These are phyloP conservation scores for Thymus quinquecostatus DNA, from an alignment of 257 asterid species.

Conservation along the genomic window DNA sequence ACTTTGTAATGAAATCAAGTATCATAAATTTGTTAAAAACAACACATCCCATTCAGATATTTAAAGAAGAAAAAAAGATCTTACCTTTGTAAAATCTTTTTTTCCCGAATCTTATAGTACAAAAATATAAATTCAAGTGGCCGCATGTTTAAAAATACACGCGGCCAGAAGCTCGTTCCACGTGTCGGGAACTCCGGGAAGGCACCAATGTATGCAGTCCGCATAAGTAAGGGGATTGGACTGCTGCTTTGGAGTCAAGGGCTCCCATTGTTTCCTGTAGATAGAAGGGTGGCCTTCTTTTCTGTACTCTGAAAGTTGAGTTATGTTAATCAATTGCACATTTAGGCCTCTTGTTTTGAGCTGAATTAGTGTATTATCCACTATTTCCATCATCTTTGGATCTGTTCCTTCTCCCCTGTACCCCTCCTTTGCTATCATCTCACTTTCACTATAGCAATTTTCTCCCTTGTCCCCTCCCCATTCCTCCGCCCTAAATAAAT, in stretches of 20 bases:
- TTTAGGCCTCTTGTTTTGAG: constrained; percentile 57
- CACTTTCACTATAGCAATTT: constrained; percentile 65
- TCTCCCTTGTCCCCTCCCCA: constrained; percentile 60
- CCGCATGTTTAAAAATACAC: constrained; percentile 32
- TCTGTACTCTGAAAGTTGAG: constrained; percentile 80
- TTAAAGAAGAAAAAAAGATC: background rate
- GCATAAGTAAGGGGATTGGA: constrained; percentile 63
- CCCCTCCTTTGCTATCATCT: constrained; percentile 52
- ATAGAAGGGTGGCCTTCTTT: constrained; percentile 91
- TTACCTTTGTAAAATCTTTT: constrained; percentile 33
- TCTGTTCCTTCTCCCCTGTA: constrained; percentile 70
- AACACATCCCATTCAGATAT: background rate
- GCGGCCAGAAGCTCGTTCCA: constrained; percentile 86
- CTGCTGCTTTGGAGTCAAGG: constrained; percentile 55
- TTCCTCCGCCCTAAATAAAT: constrained; percentile 66
- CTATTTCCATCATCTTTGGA: constrained; percentile 77
- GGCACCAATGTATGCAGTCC: constrained; percentile 93
- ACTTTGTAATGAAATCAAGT: no score
- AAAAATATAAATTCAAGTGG: constrained; percentile 8
- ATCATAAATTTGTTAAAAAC: no score
- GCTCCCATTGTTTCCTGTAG: constrained; percentile 75
- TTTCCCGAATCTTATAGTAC: no score
- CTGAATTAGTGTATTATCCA: constrained; percentile 52
- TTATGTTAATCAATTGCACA: constrained; percentile 67
- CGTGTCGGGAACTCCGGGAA: constrained; percentile 94